These are phyloP conservation scores for Venturia asperata DNA, from an alignment of 2,329 filamentous ascomycete genomes.

Conservation along the genomic window DNA sequence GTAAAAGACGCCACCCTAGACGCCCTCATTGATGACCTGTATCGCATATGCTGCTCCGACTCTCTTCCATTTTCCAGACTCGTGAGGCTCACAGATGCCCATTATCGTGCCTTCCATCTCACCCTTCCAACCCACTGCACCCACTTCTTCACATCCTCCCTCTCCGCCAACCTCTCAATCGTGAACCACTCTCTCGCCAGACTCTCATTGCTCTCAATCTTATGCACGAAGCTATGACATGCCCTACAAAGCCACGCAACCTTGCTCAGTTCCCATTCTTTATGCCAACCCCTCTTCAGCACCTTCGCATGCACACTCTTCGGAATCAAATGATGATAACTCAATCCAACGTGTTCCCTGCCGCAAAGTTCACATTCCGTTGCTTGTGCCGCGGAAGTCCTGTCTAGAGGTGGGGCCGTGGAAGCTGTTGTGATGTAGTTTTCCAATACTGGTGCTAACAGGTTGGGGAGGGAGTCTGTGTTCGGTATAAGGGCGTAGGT, in stretches of 20 bases:
- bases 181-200: constrained; percentile 66
- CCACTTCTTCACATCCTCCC: constrained; percentile 66
- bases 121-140: constrained; percentile 65
- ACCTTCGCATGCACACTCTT: constrained; percentile 67
- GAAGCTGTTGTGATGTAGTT: constrained; percentile 54
- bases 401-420: constrained; percentile 57
- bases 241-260: constrained; percentile 74
- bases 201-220: constrained; percentile 67
- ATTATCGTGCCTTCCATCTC: constrained; percentile 61
- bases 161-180: constrained; percentile 60
- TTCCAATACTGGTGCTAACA: constrained; percentile 58
- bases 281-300: constrained; percentile 71
- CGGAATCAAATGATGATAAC: constrained; percentile 85
- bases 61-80: neutral
- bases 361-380: constrained; percentile 68
- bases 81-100: neutral
- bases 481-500: constrained; percentile 55
- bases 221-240: constrained; percentile 77
- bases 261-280: constrained; percentile 64
- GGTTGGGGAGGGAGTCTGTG: constrained; percentile 35
- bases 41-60: too few relatives aligned
- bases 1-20: too few relatives aligned
- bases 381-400: constrained; percentile 42
- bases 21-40: too few relatives aligned
- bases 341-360: constrained; percentile 65